A percentile compares a stretch with the other conserved stretches of the same genome.
These are phyloP conservation scores for Dictyostelium citrinum DNA, from an alignment of 78 protist species.

Conservation along the genomic window DNA sequence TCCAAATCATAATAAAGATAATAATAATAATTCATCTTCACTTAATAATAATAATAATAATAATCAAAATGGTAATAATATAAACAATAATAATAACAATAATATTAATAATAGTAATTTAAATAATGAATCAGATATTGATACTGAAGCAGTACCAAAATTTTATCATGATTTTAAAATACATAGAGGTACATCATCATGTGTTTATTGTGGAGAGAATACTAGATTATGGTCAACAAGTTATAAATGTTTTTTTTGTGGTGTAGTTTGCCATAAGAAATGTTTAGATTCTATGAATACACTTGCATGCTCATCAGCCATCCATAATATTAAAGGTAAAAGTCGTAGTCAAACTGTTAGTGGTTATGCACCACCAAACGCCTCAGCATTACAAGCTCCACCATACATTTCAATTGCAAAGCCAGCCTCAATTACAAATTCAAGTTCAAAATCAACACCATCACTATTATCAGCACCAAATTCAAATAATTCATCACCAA, in stretches of 20 bases:
- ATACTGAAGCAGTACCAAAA: background rate
- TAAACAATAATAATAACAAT: background rate
- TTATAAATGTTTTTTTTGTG: constrained; percentile 30
- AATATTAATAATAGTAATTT: background rate
- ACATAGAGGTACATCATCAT: constrained; percentile 10
- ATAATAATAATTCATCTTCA: background rate
- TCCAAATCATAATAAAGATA: background rate
- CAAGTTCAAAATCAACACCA: constrained; percentile 8
- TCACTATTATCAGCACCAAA: background rate
- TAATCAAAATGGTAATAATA: background rate
- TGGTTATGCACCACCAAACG: background rate
- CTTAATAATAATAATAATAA: background rate
- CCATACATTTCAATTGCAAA: background rate
- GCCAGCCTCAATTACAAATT: background rate
- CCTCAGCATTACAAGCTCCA: background rate
- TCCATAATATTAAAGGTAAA: background rate
- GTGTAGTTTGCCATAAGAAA: constrained; percentile 64
- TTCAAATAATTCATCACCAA: background rate
- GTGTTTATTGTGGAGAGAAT: constrained; percentile 45
- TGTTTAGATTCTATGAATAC: constrained; percentile 61
- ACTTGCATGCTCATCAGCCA: constrained; percentile 24
- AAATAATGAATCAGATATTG: background rate
- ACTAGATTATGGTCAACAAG: background rate
- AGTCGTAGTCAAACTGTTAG: background rate
- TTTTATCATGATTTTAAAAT: constrained; percentile 39